A percentile compares a stretch with the other conserved stretches of the same genome.
These are phyloP conservation scores for Aspergillus phoenicis DNA, from an alignment of 2,329 filamentous ascomycete genomes.

Conservation along the genomic window DNA sequence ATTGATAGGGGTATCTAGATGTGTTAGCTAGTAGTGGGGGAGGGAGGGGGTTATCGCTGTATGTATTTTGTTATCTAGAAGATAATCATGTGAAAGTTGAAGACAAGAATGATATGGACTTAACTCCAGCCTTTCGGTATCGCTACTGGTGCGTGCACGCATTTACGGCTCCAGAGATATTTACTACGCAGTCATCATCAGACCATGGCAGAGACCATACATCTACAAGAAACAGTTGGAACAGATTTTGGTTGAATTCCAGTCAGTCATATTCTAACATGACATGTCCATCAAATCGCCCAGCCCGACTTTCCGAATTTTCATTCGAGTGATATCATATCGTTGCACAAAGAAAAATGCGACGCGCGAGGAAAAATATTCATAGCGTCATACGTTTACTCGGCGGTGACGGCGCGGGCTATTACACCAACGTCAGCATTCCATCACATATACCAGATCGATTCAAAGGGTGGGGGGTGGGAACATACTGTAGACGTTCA, in stretches of 20 bases:
- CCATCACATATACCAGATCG: background rate
- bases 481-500: constrained; percentile 92
- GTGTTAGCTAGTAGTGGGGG: background rate
- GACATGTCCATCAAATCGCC: constrained; percentile 40
- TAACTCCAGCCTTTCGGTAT: no score
- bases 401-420: constrained; percentile 50
- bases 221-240: constrained; percentile 25
- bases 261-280: constrained; percentile 33
- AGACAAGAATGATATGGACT: no score
- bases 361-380: constrained; percentile 41
- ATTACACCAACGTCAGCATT: constrained; percentile 14
- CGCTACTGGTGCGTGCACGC: no score
- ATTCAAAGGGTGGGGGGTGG: no score
- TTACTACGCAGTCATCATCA: no score
- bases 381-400: constrained; percentile 42
- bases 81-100: no score
- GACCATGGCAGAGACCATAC: no score
- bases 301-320: constrained; percentile 39
- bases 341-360: constrained; percentile 40
- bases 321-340: constrained; percentile 39
- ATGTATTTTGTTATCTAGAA: no score
- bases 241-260: constrained; percentile 30
- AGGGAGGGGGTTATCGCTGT: background rate
- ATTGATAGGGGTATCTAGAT: no score
- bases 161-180: no score